Evolutionary conservation across 139 green algal species (phyloP), one percentile per base, ranked within the genome.

Genomic region (Chlorella ohadii): DNA sequence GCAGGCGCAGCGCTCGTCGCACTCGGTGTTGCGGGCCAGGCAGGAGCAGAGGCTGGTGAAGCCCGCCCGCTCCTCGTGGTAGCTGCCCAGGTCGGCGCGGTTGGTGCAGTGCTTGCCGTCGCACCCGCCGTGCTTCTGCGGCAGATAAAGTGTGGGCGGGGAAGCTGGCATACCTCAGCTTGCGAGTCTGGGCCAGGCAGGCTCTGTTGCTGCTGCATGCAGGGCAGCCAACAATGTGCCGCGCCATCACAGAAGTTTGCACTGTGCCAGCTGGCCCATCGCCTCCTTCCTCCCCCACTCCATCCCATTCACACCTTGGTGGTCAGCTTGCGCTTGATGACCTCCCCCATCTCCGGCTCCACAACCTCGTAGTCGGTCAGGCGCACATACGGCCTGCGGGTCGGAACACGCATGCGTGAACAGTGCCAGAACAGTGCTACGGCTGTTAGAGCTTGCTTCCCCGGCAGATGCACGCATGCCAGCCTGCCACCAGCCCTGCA

Each of bases 1-100:
- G 67, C 91, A 94, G 12, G 16, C 68, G 56, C 91, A 94, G 31
- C 16, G 27, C 19, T 57, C 61, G 44, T 88, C 90, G 81, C 91
- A 94, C 76, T 94, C 91, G n/a, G 84, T 91, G 83, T 94, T 94
- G 25, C 66, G 59, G 2, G 71, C 64, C 38, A 94, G 88, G 88
- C 91, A 94, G 20, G 73, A 27, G 80, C 90, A 93, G 36, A 44
- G 47, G 27, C 90, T 89, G 59, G 80, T 55, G 65, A 95, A 92
- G 20, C 73, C 47, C 17, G 92, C 88, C 31, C 44, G 15, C 47
- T 91, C 90, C 27, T 89, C 27, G 41, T 47, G 79, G 71, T 89
- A 92, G 27, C 27, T 47, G 20, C 88, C 87, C 65, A 95, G 88
- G 41, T 88, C 56, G 36, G 65, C 66, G 23, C 77, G 33, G 38